Evolutionary conservation across 2,329 filamentous ascomycete genomes (phyloP), one percentile per base, ranked within the genome.

Genomic region (Pseudopithomyces chartarum): DNA sequence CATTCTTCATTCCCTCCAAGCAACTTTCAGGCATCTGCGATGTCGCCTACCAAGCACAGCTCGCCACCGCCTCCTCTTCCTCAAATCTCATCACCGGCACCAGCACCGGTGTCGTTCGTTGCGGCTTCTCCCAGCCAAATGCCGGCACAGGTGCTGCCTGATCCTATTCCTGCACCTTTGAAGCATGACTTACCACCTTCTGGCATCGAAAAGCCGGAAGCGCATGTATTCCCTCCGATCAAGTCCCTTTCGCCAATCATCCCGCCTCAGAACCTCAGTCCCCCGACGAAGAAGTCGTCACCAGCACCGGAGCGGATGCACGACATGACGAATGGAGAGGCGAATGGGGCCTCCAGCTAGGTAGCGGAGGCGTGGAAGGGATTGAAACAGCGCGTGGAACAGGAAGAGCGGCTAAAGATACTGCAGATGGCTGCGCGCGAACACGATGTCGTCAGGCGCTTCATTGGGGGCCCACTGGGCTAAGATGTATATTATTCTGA

Each of bases 201-300:
- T 3, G 73, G 68, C 36, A 73, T 75, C n/a, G 66, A 66, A 19
- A 61, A 73, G 45, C 66, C 65, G 2, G 70, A 74, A 49, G 72
- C 67, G 10, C 77, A 82, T 0, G 80, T 87, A 22, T 74, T 89
- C 2, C 87, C 86, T 5, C 86, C 86, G 0, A 73, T 82, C 2
- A 80, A 84, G 39, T 78, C 83, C 1, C 69, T 90, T 46, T 83
- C 85, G 10, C 87, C 87, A 0, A 85, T 82, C 40, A 81, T 83
- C 2, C 81, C 80, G 13, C 79, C 82, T 55, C 82, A 84, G 61
- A 85, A 86, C 55, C 69, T 87, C 49, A 85, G 84, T 15, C 86
- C 87, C 22, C 87, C 86, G 1, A 79, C 85, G 62, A 87, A 90
- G 76, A 78, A 80, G 57, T 53, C 58, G 33, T 66, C 62, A 42